A percentile compares a stretch with the other conserved stretches of the same genome.
Conservation (phyloP, 805 yeast species). For the Saturnispora sanitii region DNA sequence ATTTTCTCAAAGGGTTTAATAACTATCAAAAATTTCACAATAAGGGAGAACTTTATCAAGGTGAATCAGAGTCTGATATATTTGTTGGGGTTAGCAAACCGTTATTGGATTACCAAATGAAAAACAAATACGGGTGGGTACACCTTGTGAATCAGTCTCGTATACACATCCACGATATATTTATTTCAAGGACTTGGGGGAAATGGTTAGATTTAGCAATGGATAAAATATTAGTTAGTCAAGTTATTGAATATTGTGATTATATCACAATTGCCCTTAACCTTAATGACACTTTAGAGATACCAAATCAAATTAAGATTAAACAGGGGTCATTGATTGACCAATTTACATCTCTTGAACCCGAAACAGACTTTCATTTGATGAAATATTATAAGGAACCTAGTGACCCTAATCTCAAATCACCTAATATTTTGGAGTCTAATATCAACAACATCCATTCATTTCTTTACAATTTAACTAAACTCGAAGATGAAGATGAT, state of each 20-base stretch:
- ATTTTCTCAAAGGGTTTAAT: conserved; percentile 51
- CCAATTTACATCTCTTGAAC: conserved; percentile 2
- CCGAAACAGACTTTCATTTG: conserved; percentile 6
- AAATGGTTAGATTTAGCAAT: conserved; percentile 9
- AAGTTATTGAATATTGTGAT: conserved; percentile 15
- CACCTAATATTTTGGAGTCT: background rate
- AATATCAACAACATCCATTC: background rate
- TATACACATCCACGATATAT: conserved; percentile 27
- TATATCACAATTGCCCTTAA: conserved; percentile 13
- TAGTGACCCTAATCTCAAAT: background rate
- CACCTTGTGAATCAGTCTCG: conserved; percentile 12
- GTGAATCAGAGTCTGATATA: conserved; percentile 4
- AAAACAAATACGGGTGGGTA: conserved; percentile 13
- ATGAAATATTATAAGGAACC: conserved; percentile 2
- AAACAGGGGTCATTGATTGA: background rate
- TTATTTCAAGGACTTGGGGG: conserved; percentile 11
- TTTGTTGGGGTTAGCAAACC: conserved; percentile 11
- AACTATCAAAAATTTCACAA: conserved; percentile 44
- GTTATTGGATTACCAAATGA: background rate
- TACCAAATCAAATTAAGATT: background rate
- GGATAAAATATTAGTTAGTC: conserved; percentile 7
- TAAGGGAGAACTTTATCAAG: conserved; percentile 2
- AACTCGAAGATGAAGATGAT: background rate
- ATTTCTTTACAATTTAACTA: background rate
- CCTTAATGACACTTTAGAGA: too few relatives aligned